These are phyloP conservation scores for Auriscalpium microsporum DNA, from an alignment of 768 basidiomycete species.

Conservation along the genomic window DNA sequence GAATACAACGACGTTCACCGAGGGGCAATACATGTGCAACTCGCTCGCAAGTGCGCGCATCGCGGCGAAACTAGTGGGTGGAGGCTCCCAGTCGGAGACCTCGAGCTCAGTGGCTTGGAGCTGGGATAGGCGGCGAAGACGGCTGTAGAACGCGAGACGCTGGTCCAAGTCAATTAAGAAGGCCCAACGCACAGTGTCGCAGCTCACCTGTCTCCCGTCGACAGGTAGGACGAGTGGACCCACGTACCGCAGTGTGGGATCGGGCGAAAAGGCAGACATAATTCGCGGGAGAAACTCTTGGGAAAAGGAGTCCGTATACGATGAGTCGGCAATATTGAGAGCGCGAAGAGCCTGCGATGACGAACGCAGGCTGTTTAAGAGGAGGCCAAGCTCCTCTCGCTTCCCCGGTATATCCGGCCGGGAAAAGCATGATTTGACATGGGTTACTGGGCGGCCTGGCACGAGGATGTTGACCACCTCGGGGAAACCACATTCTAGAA, in stretches of 20 bases:
- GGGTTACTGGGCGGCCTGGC: conserved; percentile 49
- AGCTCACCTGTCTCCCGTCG: conserved; percentile 41
- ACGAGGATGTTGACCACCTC: conserved; percentile 52
- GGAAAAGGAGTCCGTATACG: conserved; percentile 46
- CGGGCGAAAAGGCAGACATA: conserved; percentile 23
- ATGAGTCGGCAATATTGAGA: conserved; percentile 55
- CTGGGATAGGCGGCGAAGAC: conserved; percentile 42
- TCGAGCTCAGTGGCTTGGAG: conserved; percentile 56
- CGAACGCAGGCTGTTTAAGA: conserved; percentile 38
- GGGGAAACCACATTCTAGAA: conserved; percentile 58
- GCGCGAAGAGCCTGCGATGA: conserved; percentile 39
- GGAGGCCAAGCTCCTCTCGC: conserved; percentile 39
- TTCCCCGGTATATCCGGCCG: conserved; percentile 39
- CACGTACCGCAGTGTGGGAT: conserved; percentile 41
- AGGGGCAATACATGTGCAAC: conserved; percentile 51
- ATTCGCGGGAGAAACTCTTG: conserved; percentile 42
- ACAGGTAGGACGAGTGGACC: conserved; percentile 60
- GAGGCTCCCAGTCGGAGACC: conserved; percentile 56
- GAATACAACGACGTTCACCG: conserved; percentile 45
- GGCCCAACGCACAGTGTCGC: neutral
- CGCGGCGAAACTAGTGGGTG: conserved; percentile 42
- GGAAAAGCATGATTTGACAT: conserved; percentile 65
- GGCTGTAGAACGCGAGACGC: conserved; percentile 56
- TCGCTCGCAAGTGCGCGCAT: conserved; percentile 52
- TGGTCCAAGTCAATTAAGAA: conserved; percentile 17